These are phyloP conservation scores for Podospora conica DNA, from an alignment of 495 filamentous ascomycete genomes.

Conservation along the genomic window DNA sequence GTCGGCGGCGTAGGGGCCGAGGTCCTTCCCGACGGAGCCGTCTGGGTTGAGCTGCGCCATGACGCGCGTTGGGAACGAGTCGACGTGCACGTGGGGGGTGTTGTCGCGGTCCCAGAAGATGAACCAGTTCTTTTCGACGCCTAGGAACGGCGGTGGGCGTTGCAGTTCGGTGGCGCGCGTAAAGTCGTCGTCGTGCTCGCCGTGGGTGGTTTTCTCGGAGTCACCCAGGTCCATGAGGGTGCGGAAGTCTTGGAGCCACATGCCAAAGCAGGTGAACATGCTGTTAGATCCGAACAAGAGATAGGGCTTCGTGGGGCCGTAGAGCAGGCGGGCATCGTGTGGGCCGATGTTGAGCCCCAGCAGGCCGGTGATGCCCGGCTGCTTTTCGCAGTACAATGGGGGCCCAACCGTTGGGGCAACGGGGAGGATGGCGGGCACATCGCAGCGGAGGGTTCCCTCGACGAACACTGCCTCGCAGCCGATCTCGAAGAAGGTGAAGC, in stretches of 20 bases:
- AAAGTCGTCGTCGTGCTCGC: conserved; percentile 26
- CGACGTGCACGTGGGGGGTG: conserved; percentile 44
- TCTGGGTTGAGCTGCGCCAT: conserved; percentile 39
- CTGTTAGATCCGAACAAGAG: conserved; percentile 47
- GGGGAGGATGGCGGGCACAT: conserved; percentile 32
- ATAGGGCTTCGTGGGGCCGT: conserved; percentile 41
- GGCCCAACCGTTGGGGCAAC: conserved; percentile 33
- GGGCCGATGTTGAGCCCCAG: conserved; percentile 38
- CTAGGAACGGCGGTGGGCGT: conserved; percentile 32
- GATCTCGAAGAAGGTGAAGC: conserved; percentile 34
- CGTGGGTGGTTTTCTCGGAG: not conserved
- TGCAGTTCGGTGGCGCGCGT: conserved; percentile 39
- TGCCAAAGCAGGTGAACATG: conserved; percentile 44
- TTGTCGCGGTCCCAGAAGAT: conserved; percentile 46
- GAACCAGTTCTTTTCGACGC: conserved; percentile 53
- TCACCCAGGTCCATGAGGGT: conserved; percentile 38
- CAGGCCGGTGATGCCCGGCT: conserved; percentile 26
- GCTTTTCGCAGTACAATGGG: not conserved
- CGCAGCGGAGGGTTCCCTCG: conserved; percentile 32
- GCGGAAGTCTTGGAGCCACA: conserved; percentile 47
- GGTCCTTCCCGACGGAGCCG: conserved; percentile 37
- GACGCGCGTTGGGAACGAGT: conserved; percentile 39
- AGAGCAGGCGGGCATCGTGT: conserved; percentile 50
- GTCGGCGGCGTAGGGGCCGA: conserved; percentile 24
- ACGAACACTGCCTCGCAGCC: conserved; percentile 42